Conservation (phyloP, 805 yeast genomes). For the Metschnikowia henanensis region DNA sequence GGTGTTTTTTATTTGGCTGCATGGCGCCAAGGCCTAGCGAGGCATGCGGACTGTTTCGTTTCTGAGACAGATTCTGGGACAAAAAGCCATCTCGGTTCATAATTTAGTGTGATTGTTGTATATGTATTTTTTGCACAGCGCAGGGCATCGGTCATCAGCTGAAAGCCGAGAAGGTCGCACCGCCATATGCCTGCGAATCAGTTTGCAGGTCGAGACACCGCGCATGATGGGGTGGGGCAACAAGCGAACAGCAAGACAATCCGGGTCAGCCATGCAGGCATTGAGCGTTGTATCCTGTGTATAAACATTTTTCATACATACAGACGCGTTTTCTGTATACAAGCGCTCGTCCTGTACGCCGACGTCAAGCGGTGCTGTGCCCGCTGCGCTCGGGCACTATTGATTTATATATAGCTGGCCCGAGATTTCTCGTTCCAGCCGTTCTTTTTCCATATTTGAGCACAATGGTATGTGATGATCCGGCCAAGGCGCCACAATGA, state of each 20-base stretch:
- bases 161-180: neutral
- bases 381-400: neutral
- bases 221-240: no score
- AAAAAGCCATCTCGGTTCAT: no score
- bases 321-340: no score
- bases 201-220: neutral
- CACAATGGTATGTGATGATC: neutral
- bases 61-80: no score
- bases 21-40: slow-evolving; percentile 1
- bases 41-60: neutral
- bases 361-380: neutral
- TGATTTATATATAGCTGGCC: neutral
- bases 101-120: no score
- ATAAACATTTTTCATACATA: no score
- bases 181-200: neutral
- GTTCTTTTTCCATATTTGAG: neutral
- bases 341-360: neutral
- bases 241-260: no score
- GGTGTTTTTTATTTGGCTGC: neutral
- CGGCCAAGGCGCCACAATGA: no score
- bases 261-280: no score
- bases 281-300: no score
- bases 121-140: no score
- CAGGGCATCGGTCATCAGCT: neutral
- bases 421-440: neutral